Evolutionary conservation across 169 alveolate species (phyloP), one percentile per base, ranked within the genome.

Genomic region (Cryptosporidium sp.): DNA sequence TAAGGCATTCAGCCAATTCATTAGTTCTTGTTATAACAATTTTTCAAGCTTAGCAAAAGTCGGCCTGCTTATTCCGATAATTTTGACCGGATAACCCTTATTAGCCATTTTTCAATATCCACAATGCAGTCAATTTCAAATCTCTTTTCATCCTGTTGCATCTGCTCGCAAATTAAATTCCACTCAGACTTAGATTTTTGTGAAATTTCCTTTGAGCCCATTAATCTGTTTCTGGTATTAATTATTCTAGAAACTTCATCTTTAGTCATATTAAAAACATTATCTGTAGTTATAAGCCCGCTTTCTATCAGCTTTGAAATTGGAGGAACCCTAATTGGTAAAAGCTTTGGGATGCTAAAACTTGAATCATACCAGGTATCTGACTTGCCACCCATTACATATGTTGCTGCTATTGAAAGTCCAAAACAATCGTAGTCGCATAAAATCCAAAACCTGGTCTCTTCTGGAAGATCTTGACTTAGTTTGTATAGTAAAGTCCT

Each of bases 341-440:
- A 37, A 23, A 80, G 69, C 12, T 39, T 80, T 5, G 73, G 18
- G 33, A 80, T 65, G 35, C 26, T 65, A 80, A 80, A 80, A 18
- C 65, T 43, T 7, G 89, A 80, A 33, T 80, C 89, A 41, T 62
- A 80, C 89, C 89, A 80, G 9, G 69, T 48, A 29, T 45, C 75
- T 16, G 73, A 62, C 23, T 80, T 59, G 6, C 80, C 73, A 10
- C 89, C 89, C 71, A 80, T 9, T n/a, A 80, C 35, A 62, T 80
- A 80, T 18, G 71, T 80, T 41, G 58, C 75, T 12, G 80, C 89
- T 3, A 80, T 80, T 12, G 89, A 62, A 18, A 80, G 51, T 10
- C 89, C 89, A 62, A 59, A 59, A 21, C 80, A 59, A 21, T 80
- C 89, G 23, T 80, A 80, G 43, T 80, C 89, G 23, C 89, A 80